These are phyloP conservation scores for Yamadazyma scolyti DNA, from an alignment of 805 yeast species.

Conservation along the genomic window DNA sequence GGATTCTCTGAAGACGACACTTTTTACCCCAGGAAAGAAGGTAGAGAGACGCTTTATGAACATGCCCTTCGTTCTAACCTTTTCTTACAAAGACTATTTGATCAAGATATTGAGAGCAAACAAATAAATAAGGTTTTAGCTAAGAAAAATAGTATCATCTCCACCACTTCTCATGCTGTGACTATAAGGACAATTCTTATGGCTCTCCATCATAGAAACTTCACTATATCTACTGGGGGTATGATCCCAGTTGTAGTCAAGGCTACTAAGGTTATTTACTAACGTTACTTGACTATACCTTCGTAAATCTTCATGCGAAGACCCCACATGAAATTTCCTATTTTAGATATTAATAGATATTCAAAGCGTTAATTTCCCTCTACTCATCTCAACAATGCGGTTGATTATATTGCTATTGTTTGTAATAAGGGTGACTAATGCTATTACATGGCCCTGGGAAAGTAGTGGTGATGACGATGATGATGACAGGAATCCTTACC, in stretches of 20 bases:
- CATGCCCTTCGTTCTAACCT: conserved; percentile 47
- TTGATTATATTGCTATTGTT: neutral
- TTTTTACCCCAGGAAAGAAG: conserved; percentile 38
- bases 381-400: neutral
- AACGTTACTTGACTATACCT: too few relatives aligned
- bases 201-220: conserved; percentile 50
- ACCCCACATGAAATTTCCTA: too few relatives aligned
- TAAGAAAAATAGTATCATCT: conserved; percentile 21
- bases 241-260: conserved; percentile 57
- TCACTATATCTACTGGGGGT: conserved; percentile 63
- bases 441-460: conserved; percentile 2
- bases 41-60: conserved; percentile 43
- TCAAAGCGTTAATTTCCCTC: too few relatives aligned
- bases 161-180: conserved; percentile 54
- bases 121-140: conserved; percentile 11
- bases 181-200: conserved; percentile 43
- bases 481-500: conserved; percentile 19
- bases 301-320: too few relatives aligned
- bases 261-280: too few relatives aligned
- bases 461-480: too few relatives aligned
- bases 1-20: conserved; percentile 49
- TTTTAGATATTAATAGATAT: neutral
- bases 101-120: conserved; percentile 12
- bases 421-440: neutral
- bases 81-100: conserved; percentile 35